phyloP scores from a whole-genome alignment of 257 asterid species.

The Datura wrightii region DNA sequence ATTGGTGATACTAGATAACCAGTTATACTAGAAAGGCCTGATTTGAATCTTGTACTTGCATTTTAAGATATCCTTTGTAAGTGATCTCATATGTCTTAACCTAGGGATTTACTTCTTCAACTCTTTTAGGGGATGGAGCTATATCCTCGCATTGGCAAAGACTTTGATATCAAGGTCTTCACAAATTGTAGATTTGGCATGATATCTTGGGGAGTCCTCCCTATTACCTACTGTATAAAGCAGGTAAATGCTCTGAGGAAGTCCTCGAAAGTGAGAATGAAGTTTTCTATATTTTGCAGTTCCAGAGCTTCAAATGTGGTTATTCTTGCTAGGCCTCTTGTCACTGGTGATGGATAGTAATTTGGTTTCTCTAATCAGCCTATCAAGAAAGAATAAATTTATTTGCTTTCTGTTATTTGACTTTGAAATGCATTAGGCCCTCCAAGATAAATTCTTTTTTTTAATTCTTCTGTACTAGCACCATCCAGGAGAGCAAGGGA shows the following conservation, averaged over 20 bases:
- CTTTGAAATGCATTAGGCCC: not conserved
- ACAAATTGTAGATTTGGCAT: constrained; percentile 98
- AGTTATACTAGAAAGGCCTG: not conserved
- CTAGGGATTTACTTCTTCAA: constrained; percentile 22
- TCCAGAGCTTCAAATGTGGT: not conserved
- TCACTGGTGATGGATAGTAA: not conserved
- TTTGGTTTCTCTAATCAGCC: not conserved
- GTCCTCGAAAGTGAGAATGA: constrained; percentile 22
- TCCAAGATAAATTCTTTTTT: not conserved
- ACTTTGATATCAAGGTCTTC: constrained; percentile 93
- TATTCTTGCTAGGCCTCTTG: constrained; percentile 23
- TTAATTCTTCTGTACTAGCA: not conserved
- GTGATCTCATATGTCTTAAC: constrained; percentile 13
- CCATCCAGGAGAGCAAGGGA: not conserved
- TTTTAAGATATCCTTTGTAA: not conserved
- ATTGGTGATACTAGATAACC: constrained; percentile 4
- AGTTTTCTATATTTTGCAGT: not conserved
- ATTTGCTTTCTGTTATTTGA: not conserved
- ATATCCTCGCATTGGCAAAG: constrained; percentile 95
- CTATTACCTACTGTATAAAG: constrained; percentile 92
- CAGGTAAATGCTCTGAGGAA: constrained; percentile 60
- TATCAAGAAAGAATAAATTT: not conserved
- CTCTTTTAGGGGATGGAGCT: constrained; percentile 91
- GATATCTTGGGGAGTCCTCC: constrained; percentile 99
- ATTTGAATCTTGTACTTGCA: constrained; percentile 1